phyloP scores from a whole-genome alignment of 2,329 filamentous ascomycete genomes.

The Paraconiothyrium sp. region DNA sequence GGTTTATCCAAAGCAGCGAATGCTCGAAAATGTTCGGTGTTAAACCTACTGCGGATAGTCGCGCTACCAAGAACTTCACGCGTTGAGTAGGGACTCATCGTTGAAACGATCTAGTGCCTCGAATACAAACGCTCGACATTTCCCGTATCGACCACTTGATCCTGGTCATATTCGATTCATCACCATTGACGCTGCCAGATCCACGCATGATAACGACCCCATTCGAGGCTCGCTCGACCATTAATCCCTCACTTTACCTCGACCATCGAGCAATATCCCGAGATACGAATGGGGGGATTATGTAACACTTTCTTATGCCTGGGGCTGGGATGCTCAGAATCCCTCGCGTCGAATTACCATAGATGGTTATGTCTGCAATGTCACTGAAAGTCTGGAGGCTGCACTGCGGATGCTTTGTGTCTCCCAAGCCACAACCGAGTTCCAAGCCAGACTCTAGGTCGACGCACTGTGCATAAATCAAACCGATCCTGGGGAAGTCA shows the following conservation, averaged over 20 bases:
- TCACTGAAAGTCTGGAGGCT: slow-evolving; percentile 17
- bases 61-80: not conserved
- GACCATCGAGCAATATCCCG: not conserved
- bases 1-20: no score
- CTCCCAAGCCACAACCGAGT: not conserved
- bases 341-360: slow-evolving; percentile 7
- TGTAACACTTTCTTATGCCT: slow-evolving; percentile 14
- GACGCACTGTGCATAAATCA: slow-evolving; percentile 17
- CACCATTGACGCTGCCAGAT: slow-evolving; percentile 11
- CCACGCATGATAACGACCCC: slow-evolving; percentile 4
- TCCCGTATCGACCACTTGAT: slow-evolving; percentile 1
- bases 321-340: slow-evolving; percentile 7
- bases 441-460: not conserved
- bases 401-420: slow-evolving; percentile 2
- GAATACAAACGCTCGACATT: not conserved
- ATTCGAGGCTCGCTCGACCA: slow-evolving; percentile 10
- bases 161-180: slow-evolving; percentile 5
- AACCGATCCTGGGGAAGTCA: not conserved
- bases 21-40: no score
- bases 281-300: slow-evolving; percentile 15
- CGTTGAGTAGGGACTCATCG: not conserved
- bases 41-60: not conserved
- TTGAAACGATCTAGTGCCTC: not conserved
- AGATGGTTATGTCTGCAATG: slow-evolving; percentile 4
- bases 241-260: not conserved